Conservation (phyloP, 805 yeast genomes). For the Torulaspora gathmanii region DNA sequence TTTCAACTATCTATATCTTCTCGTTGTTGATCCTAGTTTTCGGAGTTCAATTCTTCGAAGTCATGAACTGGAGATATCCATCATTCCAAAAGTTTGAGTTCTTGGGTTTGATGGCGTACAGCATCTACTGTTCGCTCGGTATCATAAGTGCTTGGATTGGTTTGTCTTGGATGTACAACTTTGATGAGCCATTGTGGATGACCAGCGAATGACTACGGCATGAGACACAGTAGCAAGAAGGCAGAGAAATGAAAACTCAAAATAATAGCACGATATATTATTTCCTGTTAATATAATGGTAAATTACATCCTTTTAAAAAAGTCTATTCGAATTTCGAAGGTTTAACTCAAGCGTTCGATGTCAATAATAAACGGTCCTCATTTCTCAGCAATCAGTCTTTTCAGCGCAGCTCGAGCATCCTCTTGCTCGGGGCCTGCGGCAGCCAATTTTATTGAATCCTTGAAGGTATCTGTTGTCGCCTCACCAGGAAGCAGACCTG, state of each 20-base stretch:
- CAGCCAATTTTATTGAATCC: constrained; percentile 8
- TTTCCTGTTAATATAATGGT: neutral
- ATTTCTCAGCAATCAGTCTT: constrained; percentile 23
- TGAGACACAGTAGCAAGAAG: too few relatives aligned
- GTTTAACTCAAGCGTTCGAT: neutral
- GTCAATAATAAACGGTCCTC: neutral
- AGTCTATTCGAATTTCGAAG: neutral
- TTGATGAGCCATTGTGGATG: constrained; percentile 69
- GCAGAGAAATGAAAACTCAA: neutral
- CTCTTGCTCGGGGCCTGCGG: constrained; percentile 20
- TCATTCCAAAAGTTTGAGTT: constrained; percentile 62
- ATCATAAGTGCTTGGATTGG: constrained; percentile 84
- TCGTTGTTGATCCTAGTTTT: constrained; percentile 64
- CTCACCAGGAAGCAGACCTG: constrained; percentile 12
- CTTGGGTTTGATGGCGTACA: constrained; percentile 70
- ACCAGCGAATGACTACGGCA: constrained; percentile 4
- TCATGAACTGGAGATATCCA: constrained; percentile 51
- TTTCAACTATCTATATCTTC: constrained; percentile 59
- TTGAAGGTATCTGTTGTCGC: neutral
- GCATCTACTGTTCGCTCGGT: constrained; percentile 84
- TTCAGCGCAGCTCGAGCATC: constrained; percentile 33
- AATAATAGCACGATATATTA: neutral
- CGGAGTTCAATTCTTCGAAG: constrained; percentile 43
- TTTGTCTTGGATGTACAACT: constrained; percentile 80
- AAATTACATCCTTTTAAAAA: neutral